phyloP scores from a whole-genome alignment of 2,329 filamentous ascomycete species.

The Xylariaceae sp. region DNA sequence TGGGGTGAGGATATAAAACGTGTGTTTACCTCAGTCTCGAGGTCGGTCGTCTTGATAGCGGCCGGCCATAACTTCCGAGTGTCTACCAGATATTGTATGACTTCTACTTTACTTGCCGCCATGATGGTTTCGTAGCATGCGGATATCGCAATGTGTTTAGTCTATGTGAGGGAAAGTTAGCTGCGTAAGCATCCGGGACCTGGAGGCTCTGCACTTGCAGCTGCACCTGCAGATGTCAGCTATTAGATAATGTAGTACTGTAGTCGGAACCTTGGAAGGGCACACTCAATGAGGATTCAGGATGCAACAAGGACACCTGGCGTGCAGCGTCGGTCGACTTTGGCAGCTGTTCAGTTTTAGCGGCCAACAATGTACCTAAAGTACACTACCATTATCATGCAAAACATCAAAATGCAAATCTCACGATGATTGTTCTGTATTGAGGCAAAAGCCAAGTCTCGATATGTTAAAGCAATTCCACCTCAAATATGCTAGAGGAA shows the following conservation, averaged over 20 bases:
- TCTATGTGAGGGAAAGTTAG: slow-evolving; percentile 1
- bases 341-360: slow-evolving; percentile 16
- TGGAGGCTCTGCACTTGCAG: not conserved
- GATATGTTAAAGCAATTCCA: too few relatives aligned
- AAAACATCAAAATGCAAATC: too few relatives aligned
- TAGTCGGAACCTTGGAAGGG: not conserved
- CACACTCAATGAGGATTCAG: slow-evolving; percentile 1
- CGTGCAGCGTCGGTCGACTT: not conserved
- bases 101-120: slow-evolving; percentile 42
- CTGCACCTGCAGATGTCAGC: slow-evolving; percentile 15
- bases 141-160: slow-evolving; percentile 1
- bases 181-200: slow-evolving; percentile 1
- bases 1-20: not conserved
- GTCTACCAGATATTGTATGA: slow-evolving; percentile 69
- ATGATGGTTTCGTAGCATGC: slow-evolving; percentile 26
- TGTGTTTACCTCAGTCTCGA: slow-evolving; percentile 53
- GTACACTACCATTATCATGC: too few relatives aligned
- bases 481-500: too few relatives aligned
- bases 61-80: slow-evolving; percentile 65
- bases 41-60: slow-evolving; percentile 55
- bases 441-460: too few relatives aligned
- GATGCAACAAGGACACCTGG: slow-evolving; percentile 18
- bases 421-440: too few relatives aligned
- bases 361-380: too few relatives aligned
- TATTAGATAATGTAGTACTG: slow-evolving; percentile 11